These are phyloP conservation scores for Pseudogymnoascus sp. DNA, from an alignment of 2,329 filamentous ascomycete species.

Conservation along the genomic window DNA sequence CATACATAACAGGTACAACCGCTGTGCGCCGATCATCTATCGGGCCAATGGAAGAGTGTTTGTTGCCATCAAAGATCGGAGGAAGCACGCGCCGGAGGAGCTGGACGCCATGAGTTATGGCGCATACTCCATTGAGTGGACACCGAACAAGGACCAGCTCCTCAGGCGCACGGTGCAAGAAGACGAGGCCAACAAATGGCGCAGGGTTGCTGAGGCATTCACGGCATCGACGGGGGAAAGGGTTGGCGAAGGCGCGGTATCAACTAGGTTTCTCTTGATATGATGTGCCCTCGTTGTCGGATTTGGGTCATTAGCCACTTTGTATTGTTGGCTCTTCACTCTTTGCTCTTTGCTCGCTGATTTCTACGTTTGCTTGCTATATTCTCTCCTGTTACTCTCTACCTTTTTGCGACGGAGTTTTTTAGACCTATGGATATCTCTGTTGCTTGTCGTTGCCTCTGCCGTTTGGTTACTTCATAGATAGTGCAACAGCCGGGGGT, in stretches of 20 bases:
- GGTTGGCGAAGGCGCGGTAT: conserved; percentile 12
- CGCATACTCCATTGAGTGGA: conserved; percentile 15
- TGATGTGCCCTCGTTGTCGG: conserved; percentile 9
- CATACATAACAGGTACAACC: conserved; percentile 26
- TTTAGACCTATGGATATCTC: not conserved
- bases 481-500: not conserved
- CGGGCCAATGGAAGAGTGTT: conserved; percentile 22
- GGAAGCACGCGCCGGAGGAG: conserved; percentile 9
- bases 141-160: conserved; percentile 14
- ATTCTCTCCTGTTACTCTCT: not conserved
- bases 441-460: not conserved
- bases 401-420: no score
- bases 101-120: conserved; percentile 7
- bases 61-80: conserved; percentile 19
- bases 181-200: conserved; percentile 22
- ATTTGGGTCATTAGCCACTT: not conserved
- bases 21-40: conserved; percentile 28
- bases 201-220: conserved; percentile 17
- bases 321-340: not conserved
- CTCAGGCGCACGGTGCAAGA: conserved; percentile 11
- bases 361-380: not conserved
- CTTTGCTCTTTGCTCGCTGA: not conserved
- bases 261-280: not conserved
- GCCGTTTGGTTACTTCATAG: not conserved
- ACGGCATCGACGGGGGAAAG: conserved; percentile 14